Conservation (phyloP, 768 basidiomycete genomes). For the Pleurotus tuoliensis region DNA sequence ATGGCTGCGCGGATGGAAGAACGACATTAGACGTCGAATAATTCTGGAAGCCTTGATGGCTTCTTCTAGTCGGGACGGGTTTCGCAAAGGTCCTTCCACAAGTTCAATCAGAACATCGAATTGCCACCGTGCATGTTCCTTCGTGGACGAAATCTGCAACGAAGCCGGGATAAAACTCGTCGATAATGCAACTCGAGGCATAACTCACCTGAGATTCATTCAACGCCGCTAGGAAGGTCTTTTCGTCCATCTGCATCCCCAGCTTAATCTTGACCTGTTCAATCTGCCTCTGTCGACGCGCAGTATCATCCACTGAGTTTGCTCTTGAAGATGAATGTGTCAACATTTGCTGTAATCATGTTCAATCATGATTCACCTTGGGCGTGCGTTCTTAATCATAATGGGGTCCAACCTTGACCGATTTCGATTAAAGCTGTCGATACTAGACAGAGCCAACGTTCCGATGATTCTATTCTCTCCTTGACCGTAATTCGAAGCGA, state of each 20-base stretch:
- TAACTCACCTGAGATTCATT: constrained; percentile 77
- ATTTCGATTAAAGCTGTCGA: constrained; percentile 94
- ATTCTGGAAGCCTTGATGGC: constrained; percentile 88
- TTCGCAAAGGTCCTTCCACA: constrained; percentile 88
- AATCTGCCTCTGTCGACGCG: constrained; percentile 84
- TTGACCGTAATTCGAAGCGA: constrained; percentile 78
- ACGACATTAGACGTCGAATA: constrained; percentile 84
- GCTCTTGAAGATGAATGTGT: constrained; percentile 38
- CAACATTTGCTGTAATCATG: background rate
- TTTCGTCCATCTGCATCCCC: constrained; percentile 95
- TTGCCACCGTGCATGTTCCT: constrained; percentile 91
- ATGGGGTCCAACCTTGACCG: constrained; percentile 63
- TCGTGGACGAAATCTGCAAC: constrained; percentile 74
- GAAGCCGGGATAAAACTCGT: background rate
- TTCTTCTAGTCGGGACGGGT: constrained; percentile 91
- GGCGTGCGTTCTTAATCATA: constrained; percentile 51
- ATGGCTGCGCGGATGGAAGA: constrained; percentile 88
- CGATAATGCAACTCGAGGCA: background rate
- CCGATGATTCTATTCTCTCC: constrained; percentile 81
- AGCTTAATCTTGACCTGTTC: constrained; percentile 88
- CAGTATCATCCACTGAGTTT: constrained; percentile 80
- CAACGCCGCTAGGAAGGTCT: constrained; percentile 78
- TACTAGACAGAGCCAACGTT: constrained; percentile 77
- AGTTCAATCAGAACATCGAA: constrained; percentile 85
- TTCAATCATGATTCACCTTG: constrained; percentile 41